These are phyloP conservation scores for Aspergillus avenaceus DNA, from an alignment of 495 filamentous ascomycete species.

Conservation along the genomic window DNA sequence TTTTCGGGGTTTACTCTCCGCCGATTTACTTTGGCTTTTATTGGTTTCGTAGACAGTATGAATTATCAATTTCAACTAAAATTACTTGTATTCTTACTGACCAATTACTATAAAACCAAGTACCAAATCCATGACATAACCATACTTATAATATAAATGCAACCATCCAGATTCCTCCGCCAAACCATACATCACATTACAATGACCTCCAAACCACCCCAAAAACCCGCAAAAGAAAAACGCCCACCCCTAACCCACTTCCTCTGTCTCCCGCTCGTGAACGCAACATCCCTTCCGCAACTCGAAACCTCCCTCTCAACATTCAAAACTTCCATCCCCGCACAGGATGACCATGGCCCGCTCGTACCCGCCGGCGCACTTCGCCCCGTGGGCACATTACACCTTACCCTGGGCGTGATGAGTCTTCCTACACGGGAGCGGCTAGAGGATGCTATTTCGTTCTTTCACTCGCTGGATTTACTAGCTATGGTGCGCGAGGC, in stretches of 20 bases:
- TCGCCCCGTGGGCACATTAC: constrained; percentile 74
- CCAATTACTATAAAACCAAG: no score
- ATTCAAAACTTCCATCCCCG: constrained; percentile 57
- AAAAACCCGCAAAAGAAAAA: constrained; percentile 23
- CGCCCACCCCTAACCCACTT: constrained; percentile 72
- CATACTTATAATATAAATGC: neutral
- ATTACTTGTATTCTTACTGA: no score
- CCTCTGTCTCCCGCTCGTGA: constrained; percentile 78
- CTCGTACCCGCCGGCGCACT: constrained; percentile 57
- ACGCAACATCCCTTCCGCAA: constrained; percentile 54
- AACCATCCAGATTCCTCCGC: neutral
- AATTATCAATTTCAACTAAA: no score
- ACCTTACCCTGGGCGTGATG: constrained; percentile 87
- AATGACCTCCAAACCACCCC: neutral
- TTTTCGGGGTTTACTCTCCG: neutral
- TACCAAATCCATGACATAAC: no score
- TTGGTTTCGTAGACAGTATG: no score
- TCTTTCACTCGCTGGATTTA: constrained; percentile 54
- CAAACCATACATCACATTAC: constrained; percentile 5
- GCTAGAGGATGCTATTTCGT: constrained; percentile 52
- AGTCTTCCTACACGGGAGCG: constrained; percentile 55
- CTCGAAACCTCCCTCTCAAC: constrained; percentile 54
- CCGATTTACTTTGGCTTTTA: neutral
- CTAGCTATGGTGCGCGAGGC: constrained; percentile 40
- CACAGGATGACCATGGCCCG: no score